Evolutionary conservation across 129 eudicot genomes (phyloP), one percentile per base, ranked within the genome.

Genomic region (Lactuca saligna): DNA sequence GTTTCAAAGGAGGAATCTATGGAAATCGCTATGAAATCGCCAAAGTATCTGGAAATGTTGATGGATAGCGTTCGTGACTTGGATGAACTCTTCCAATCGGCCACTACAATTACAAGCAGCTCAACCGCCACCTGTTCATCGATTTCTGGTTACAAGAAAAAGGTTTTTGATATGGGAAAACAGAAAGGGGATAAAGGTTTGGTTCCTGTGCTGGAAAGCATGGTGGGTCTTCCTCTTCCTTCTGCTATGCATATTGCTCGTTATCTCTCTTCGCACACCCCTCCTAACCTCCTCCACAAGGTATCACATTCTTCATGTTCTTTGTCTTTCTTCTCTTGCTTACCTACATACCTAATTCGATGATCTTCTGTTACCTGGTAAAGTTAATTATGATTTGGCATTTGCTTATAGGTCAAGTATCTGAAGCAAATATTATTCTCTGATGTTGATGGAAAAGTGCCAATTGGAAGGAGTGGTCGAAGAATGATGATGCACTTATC

Each of bases 401-500:
- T 69, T 57, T 70, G 54, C 71, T 58, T 69, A 55, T 70, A 91
- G 97, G 88, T 91, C 79, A 88, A 83, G 79, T 85, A 81, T 80
- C 58, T 88, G 78, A 88, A 84, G 82, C 70, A 88, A 73, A 71
- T 86, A 56, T 78, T 91, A 57, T 88, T 80, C 79, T 80, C 91
- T 50, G 70, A 70, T 74, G 72, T 74, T 71, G 82, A 80, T 65
- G 88, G 77, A 71, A 70, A 53, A 60, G 71, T 64, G 5, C 63
- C 66, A 56, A 74, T 82, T 57, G 89, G 81, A 12, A 81, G 42
- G 39, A 72, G 17, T 66, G 97, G 88, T 66, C 85, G 82, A 7
- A 79, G 78, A 11, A 91, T 91, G 96, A 84, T 91, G 97, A 72
- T 77, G 79, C 81, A 82, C 75, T 70, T 91, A 51, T 88, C 97